Conservation (phyloP, 2,329 filamentous ascomycete genomes). For the Penicillium sp. region DNA sequence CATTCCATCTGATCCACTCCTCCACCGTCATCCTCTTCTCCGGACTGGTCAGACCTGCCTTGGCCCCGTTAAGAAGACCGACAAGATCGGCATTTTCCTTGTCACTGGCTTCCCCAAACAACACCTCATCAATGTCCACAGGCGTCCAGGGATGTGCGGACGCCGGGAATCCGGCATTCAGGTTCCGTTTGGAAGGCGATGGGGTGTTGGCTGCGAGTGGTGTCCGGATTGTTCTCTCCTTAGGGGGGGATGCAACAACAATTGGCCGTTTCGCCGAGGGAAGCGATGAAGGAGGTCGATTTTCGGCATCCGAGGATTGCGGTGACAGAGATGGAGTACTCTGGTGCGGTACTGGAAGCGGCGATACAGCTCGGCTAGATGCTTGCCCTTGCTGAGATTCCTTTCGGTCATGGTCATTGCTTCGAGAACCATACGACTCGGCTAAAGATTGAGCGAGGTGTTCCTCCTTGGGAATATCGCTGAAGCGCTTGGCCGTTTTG, state of each 20-base stretch:
- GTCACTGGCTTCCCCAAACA: constrained; percentile 40
- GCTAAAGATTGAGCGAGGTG: constrained; percentile 38
- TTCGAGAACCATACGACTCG: constrained; percentile 30
- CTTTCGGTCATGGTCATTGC: constrained; percentile 15
- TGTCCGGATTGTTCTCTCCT: constrained; percentile 43
- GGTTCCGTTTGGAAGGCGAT: constrained; percentile 66
- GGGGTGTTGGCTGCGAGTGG: constrained; percentile 51
- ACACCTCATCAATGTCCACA: constrained; percentile 72
- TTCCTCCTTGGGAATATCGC: constrained; percentile 43
- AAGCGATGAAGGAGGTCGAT: constrained; percentile 71
- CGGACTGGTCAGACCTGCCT: constrained; percentile 67
- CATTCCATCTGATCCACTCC: constrained; percentile 86
- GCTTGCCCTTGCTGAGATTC: constrained; percentile 15
- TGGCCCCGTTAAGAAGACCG: constrained; percentile 56
- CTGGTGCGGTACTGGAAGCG: constrained; percentile 40
- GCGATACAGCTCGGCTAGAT: constrained; percentile 30
- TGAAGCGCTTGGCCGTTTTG: constrained; percentile 43
- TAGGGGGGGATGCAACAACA: constrained; percentile 39
- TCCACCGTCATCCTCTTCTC: constrained; percentile 93
- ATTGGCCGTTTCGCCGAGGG: constrained; percentile 52
- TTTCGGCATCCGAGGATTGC: constrained; percentile 79
- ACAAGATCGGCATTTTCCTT: constrained; percentile 56
- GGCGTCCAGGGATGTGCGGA: constrained; percentile 68
- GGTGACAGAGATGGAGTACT: constrained; percentile 67
- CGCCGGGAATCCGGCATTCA: constrained; percentile 56